A percentile compares a stretch with the other conserved stretches of the same genome.
Evolutionary conservation across 805 yeast genomes (phyloP).

Genomic region (Schwanniomyces vanrijiae): DNA sequence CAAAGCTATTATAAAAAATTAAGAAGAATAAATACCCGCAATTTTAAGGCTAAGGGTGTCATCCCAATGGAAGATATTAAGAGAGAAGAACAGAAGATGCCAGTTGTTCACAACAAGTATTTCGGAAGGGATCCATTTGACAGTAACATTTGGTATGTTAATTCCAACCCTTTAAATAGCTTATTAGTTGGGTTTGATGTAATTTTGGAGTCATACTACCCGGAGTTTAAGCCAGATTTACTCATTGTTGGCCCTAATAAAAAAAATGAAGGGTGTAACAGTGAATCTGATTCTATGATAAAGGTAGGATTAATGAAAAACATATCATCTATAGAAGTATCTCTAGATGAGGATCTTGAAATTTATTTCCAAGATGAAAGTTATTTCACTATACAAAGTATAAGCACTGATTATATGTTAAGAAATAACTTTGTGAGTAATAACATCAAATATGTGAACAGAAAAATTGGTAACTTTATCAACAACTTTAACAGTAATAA

Average conservation of each 20-base stretch:
- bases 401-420: slow-evolving; percentile 7
- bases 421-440: slow-evolving; percentile 21
- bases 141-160: slow-evolving; percentile 32
- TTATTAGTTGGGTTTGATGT: slow-evolving; percentile 24
- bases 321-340: slow-evolving; percentile 20
- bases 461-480: slow-evolving; percentile 19
- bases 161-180: slow-evolving; percentile 23
- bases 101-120: slow-evolving; percentile 8
- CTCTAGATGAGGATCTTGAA: slow-evolving; percentile 26
- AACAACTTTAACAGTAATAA: slow-evolving; percentile 5
- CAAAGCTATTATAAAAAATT: slow-evolving; percentile 27
- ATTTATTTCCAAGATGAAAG: slow-evolving; percentile 35
- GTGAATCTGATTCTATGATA: slow-evolving; percentile 13
- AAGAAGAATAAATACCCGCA: slow-evolving; percentile 6
- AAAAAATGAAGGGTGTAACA: slow-evolving; percentile 16
- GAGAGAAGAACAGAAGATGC: slow-evolving; percentile 1
- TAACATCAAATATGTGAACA: slow-evolving; percentile 25
- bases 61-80: slow-evolving; percentile 9
- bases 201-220: slow-evolving; percentile 24
- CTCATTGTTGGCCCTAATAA: slow-evolving; percentile 36
- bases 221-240: slow-evolving; percentile 29
- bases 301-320: slow-evolving; percentile 15
- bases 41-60: slow-evolving; percentile 16
- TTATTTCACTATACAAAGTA: slow-evolving; percentile 18
- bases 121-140: slow-evolving; percentile 38